Evolutionary conservation across 1,284 basidiomycete species (phyloP).

Genomic region (Fereydounia khargensis): DNA sequence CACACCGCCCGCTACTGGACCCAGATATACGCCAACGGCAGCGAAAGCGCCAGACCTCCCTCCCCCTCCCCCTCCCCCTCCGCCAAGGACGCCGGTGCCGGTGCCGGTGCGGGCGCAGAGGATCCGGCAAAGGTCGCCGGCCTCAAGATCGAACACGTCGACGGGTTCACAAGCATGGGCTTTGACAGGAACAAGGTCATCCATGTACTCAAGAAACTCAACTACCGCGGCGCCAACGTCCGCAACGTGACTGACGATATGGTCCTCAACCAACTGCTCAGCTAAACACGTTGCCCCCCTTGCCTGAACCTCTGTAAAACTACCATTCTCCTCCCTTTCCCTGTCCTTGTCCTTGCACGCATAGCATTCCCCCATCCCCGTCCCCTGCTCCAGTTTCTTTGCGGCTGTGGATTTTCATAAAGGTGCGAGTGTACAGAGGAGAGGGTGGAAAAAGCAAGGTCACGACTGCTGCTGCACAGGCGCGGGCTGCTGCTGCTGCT

Average conservation of each 20-base stretch:
- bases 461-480: conserved; percentile 2
- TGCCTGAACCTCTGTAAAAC: too few species aligned
- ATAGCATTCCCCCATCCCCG: too few species aligned
- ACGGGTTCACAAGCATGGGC: conserved; percentile 61
- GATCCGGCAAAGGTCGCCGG: conserved; percentile 60
- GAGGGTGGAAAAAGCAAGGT: too few species aligned
- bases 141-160: conserved; percentile 60
- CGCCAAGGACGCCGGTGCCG: conserved; percentile 13
- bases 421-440: too few species aligned
- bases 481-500: conserved; percentile 12
- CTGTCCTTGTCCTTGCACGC: too few species aligned
- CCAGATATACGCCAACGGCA: conserved; percentile 45
- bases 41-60: conserved; percentile 25
- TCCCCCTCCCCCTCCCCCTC: neutral
- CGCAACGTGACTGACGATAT: conserved; percentile 46
- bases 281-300: conserved; percentile 4
- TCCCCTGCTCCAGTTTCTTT: too few species aligned
- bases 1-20: conserved; percentile 89
- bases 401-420: too few species aligned
- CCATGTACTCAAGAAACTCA: conserved; percentile 81
- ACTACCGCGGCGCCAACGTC: conserved; percentile 77
- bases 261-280: conserved; percentile 45
- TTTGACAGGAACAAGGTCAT: conserved; percentile 76
- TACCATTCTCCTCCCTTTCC: too few species aligned
- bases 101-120: conserved; percentile 46